Base-by-base conservation (phyloP, 139 green algal genomes). In the Zygnema cylindricum region DNA sequence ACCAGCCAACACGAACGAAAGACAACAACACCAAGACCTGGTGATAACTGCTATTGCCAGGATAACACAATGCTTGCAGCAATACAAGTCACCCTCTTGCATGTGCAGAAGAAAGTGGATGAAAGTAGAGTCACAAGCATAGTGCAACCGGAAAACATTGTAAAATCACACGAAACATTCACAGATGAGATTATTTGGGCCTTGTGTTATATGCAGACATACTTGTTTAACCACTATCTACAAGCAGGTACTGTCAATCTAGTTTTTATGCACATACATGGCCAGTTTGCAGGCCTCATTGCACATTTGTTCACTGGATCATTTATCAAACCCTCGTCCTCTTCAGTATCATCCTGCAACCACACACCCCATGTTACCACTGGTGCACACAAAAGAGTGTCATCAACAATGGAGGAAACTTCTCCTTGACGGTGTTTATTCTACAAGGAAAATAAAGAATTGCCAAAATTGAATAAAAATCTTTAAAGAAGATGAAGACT, bases 191-290 rank as follows among this genome's bases (percentile, higher is more conserved):
- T 79, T 7, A 55, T 55, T 3, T 11, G 71, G 36, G 11, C 38
- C 43, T 79, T 55, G 3, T 79, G 7, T 7, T 42, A 43, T 7
- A 79, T 7, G 42, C 11, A 30, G 43, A 7, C 7, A 79, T 79
- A 11, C 43, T 42, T 79, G 43, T 16, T 16, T 25, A 79, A 30
- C 11, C 36, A 79, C 36, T 79, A 43, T 43, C 71, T 79, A 16
- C 71, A 55, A 3, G 43, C 36, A 55, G 16, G 49, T 7, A 63
- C 49, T 63, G 7, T 79, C 3, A 55, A 3, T 16, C 7, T 11
- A 3, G 7, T 79, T 42, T 79, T 55, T 79, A 11, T 79, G 36
- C 36, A 43, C 71, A 79, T 79, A 79, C 71, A 11, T 55, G 71
- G 71, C 71, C 71, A 79, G 38, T 79, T 79, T 11, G 71, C 7